Conservation (phyloP, 108 stramenopile species). For the Asterionellopsis glacialis region DNA sequence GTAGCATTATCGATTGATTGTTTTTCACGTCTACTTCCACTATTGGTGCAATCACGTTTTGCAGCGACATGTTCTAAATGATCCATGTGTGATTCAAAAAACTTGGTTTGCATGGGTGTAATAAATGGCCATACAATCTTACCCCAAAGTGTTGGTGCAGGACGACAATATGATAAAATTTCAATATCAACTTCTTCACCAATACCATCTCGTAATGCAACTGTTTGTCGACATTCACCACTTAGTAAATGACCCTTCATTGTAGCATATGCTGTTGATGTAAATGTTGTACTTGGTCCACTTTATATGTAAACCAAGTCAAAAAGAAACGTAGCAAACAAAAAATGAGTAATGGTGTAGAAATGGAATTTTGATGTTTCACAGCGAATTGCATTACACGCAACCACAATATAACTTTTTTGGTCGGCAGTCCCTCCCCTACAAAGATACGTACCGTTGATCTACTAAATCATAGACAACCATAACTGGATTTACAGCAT, state of each 20-base stretch:
- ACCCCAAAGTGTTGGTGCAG: conserved; percentile 9
- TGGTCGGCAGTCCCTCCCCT: not conserved
- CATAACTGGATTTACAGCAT: conserved; percentile 37
- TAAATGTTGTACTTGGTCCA: conserved; percentile 21
- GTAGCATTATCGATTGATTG: too few species aligned
- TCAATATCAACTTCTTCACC: conserved; percentile 38
- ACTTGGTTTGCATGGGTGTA: conserved; percentile 33
- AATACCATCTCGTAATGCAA: conserved; percentile 34
- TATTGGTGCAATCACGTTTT: too few species aligned
- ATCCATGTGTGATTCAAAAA: conserved; percentile 45
- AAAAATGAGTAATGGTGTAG: too few species aligned
- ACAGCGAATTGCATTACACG: too few species aligned
- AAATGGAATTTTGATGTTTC: too few species aligned
- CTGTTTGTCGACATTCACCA: conserved; percentile 54
- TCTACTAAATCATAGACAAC: conserved; percentile 49
- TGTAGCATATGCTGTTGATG: conserved; percentile 51
- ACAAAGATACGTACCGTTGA: conserved; percentile 14
- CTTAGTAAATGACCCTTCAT: conserved; percentile 34
- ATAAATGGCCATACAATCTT: conserved; percentile 44
- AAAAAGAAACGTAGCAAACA: not conserved
- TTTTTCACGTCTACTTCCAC: too few species aligned
- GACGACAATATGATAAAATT: conserved; percentile 31
- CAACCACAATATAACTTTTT: too few species aligned
- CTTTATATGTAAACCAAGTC: not conserved
- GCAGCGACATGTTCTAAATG: conserved; percentile 12